Conservation (phyloP, 192 early-diverging fungal genomes). For the Diversispora epigaea region DNA sequence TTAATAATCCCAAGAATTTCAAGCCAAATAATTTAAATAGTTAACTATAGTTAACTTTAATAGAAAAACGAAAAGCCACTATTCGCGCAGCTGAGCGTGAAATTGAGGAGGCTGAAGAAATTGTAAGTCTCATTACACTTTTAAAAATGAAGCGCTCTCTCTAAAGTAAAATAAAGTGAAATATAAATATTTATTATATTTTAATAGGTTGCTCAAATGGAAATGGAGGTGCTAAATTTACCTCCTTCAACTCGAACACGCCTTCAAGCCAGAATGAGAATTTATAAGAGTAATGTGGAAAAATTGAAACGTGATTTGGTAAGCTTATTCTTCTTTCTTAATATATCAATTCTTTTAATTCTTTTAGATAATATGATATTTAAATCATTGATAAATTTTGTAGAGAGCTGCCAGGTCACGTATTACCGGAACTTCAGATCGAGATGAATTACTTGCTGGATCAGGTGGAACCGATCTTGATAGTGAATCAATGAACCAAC, state of each 20-base stretch:
- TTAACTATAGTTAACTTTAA: background rate
- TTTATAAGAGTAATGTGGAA: slow-evolving; percentile 79
- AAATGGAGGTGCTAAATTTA: slow-evolving; percentile 84
- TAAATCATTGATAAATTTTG: background rate
- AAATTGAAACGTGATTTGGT: slow-evolving; percentile 76
- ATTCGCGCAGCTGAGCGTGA: slow-evolving; percentile 78
- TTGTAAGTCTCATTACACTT: slow-evolving; percentile 52
- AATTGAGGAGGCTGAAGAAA: slow-evolving; percentile 87
- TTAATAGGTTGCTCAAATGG: slow-evolving; percentile 82
- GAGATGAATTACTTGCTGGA: slow-evolving; percentile 64
- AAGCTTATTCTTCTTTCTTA: slow-evolving; percentile 25
- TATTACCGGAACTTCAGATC: slow-evolving; percentile 47
- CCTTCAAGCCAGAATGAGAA: slow-evolving; percentile 65
- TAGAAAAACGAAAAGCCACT: slow-evolving; percentile 75
- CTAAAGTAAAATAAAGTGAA: too few relatives aligned
- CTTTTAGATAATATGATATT: background rate
- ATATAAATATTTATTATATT: background rate
- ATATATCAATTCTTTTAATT: background rate
- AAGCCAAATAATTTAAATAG: background rate
- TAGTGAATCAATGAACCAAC: slow-evolving; percentile 69
- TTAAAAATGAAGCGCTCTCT: background rate
- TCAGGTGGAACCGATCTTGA: slow-evolving; percentile 51
- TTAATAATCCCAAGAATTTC: background rate
- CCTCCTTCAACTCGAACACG: slow-evolving; percentile 60
- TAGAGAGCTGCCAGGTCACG: slow-evolving; percentile 51